Conservation (phyloP, 352 stramenopile species). For the Phytophthora pini region DNA sequence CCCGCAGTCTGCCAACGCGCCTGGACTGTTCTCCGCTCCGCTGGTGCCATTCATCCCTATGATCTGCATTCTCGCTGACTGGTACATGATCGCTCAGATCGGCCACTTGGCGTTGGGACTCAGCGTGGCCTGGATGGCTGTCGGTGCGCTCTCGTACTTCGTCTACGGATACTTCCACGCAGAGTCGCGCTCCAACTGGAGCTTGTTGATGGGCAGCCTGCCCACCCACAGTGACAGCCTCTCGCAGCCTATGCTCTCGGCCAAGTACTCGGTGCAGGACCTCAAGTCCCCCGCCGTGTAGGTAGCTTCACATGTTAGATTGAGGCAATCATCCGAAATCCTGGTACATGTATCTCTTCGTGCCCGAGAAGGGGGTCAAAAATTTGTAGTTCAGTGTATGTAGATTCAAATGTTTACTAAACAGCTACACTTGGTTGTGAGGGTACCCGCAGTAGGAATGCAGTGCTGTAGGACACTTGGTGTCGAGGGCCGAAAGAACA, state of each 20-base stretch:
- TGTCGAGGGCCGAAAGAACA: too few species aligned
- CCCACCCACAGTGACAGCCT: slow-evolving; percentile 38
- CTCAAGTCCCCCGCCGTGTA: slow-evolving; percentile 37
- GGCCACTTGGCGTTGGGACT: slow-evolving; percentile 40
- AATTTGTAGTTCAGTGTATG: too few species aligned
- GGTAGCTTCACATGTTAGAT: slow-evolving; percentile 17
- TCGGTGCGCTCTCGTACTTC: slow-evolving; percentile 65
- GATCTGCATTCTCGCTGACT: slow-evolving; percentile 66
- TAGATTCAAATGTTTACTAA: too few species aligned
- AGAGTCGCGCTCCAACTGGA: slow-evolving; percentile 51
- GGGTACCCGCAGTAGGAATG: too few species aligned
- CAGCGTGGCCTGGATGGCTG: slow-evolving; percentile 53
- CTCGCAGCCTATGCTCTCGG: slow-evolving; percentile 44
- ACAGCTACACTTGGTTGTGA: too few species aligned
- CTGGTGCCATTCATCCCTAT: slow-evolving; percentile 65
- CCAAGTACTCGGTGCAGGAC: slow-evolving; percentile 35
- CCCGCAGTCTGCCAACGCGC: slow-evolving; percentile 40
- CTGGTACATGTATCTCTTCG: too few species aligned
- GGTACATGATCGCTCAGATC: slow-evolving; percentile 72
- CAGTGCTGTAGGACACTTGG: too few species aligned
- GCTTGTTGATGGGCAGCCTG: slow-evolving; percentile 41
- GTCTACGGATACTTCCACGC: slow-evolving; percentile 58
- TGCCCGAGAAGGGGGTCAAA: too few species aligned
- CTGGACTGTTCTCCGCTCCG: slow-evolving; percentile 48
- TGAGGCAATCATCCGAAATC: slow-evolving; percentile 9